A percentile compares a stretch with the other conserved stretches of the same genome.
Conservation (phyloP, 2,329 filamentous ascomycete species). For the Diaporthe sp. region DNA sequence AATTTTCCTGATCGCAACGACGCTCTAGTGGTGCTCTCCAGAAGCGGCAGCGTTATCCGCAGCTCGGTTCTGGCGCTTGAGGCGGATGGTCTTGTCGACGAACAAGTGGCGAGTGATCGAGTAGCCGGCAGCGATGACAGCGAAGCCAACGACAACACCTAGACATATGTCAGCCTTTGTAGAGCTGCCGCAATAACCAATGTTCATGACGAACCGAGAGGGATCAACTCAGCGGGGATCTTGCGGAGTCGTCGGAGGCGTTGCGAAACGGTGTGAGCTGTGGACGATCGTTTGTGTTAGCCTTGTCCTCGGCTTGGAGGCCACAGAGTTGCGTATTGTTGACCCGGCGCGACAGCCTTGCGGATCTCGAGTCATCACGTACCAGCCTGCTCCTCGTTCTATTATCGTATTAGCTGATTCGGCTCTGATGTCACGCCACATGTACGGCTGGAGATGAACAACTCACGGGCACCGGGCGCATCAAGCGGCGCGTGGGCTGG, state of each 20-base stretch:
- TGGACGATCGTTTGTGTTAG: conserved; percentile 36
- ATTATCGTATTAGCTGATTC: conserved; percentile 51
- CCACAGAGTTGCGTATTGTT: background rate
- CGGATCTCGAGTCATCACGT: conserved; percentile 53
- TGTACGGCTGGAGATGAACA: background rate
- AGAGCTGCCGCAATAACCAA: background rate
- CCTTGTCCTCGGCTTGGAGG: conserved; percentile 7
- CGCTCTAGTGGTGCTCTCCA: conserved; percentile 50
- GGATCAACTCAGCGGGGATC: conserved; percentile 93
- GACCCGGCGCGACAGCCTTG: conserved; percentile 24
- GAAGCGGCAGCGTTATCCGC: conserved; percentile 54
- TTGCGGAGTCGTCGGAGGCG: conserved; percentile 89
- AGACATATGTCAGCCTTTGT: conserved; percentile 45
- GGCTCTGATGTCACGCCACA: conserved; percentile 39
- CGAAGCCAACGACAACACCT: conserved; percentile 91
- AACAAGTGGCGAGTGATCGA: conserved; percentile 85
- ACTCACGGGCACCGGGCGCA: conserved; percentile 81
- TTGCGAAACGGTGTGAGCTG: conserved; percentile 97
- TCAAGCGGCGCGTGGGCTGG: conserved; percentile 74
- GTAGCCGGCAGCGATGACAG: conserved; percentile 84
- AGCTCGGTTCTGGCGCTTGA: conserved; percentile 76
- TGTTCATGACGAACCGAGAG: conserved; percentile 79
- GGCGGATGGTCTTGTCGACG: conserved; percentile 92
- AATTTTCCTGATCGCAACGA: conserved; percentile 31
- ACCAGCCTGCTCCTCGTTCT: conserved; percentile 78